Percentiles rank a stretch among this genome's conserved stretches.
These are phyloP conservation scores for Neurospora sp. DNA, from an alignment of 495 filamentous ascomycete genomes.

Conservation along the genomic window DNA sequence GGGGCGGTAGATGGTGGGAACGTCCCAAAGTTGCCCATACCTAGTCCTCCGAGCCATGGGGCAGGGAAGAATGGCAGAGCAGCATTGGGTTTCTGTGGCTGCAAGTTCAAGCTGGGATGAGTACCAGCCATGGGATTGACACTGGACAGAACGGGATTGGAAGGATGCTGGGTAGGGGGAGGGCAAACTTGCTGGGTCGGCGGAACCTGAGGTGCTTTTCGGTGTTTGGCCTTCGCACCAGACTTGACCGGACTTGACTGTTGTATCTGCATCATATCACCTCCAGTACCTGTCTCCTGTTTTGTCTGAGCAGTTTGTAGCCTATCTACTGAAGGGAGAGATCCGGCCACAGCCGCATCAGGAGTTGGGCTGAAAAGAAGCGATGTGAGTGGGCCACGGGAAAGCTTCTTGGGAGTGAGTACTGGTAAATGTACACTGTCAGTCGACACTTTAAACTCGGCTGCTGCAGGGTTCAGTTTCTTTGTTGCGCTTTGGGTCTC, in stretches of 20 bases:
- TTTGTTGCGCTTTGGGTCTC: constrained; percentile 1
- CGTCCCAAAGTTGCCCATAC: neutral
- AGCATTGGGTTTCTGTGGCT: neutral
- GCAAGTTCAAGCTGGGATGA: neutral
- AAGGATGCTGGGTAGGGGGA: neutral
- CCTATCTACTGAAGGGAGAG: neutral
- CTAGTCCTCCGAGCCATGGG: neutral
- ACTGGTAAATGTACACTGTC: neutral
- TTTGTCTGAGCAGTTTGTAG: neutral
- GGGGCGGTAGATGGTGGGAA: neutral
- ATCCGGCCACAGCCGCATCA: neutral
- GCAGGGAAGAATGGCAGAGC: neutral
- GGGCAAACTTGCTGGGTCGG: neutral
- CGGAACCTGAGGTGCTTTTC: neutral
- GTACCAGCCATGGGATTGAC: neutral
- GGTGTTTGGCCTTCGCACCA: neutral
- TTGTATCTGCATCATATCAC: neutral
- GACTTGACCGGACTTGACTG: neutral
- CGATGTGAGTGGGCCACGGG: constrained; percentile 11
- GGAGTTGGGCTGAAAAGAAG: neutral
- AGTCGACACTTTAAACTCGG: constrained; percentile 17
- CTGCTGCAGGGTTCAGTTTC: constrained; percentile 19
- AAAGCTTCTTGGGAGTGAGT: constrained; percentile 12
- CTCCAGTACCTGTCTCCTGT: neutral
- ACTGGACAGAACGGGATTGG: neutral